Evolutionary conservation across 805 yeast genomes (phyloP).

Genomic region (Monosporozyma unispora): DNA sequence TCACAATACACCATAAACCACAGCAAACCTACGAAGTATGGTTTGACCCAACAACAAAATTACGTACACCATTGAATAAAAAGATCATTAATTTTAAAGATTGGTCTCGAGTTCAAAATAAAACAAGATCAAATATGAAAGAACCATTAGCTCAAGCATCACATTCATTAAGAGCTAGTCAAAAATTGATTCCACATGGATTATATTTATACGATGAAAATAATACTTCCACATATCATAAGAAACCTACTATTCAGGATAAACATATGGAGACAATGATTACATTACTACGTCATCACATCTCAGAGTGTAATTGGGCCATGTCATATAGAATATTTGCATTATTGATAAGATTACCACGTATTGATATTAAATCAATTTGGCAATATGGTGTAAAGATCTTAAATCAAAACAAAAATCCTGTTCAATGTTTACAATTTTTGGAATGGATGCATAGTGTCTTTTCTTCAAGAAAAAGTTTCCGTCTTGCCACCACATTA

Average conservation of each 20-base stretch:
- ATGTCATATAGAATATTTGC: slow-evolving; percentile 46
- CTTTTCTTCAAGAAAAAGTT: slow-evolving; percentile 18
- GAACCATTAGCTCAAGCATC: slow-evolving; percentile 1
- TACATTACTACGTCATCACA: slow-evolving; percentile 40
- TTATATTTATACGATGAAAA: slow-evolving; percentile 5
- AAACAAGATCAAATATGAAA: slow-evolving; percentile 12
- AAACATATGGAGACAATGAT: slow-evolving; percentile 27
- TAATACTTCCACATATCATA: background rate
- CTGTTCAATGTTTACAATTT: slow-evolving; percentile 14
- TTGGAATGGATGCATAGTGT: slow-evolving; percentile 25
- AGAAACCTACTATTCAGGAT: slow-evolving; percentile 6
- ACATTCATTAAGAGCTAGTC: slow-evolving; percentile 12
- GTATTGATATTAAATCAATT: slow-evolving; percentile 43
- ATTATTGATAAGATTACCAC: slow-evolving; percentile 39
- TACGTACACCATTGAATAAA: slow-evolving; percentile 14
- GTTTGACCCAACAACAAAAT: slow-evolving; percentile 10
- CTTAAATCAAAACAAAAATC: slow-evolving; percentile 20
- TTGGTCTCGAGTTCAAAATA: slow-evolving; percentile 13
- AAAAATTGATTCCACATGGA: slow-evolving; percentile 11
- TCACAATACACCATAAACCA: slow-evolving; percentile 24
- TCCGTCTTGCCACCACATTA: slow-evolving; percentile 1
- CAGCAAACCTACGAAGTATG: slow-evolving; percentile 26
- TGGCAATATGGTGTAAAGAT: slow-evolving; percentile 63
- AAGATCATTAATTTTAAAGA: slow-evolving; percentile 14
- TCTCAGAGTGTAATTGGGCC: slow-evolving; percentile 45